These are phyloP conservation scores for peach (Prunus persica) DNA, from an alignment of 306 rosid genomes.

Conservation along the genomic window DNA sequence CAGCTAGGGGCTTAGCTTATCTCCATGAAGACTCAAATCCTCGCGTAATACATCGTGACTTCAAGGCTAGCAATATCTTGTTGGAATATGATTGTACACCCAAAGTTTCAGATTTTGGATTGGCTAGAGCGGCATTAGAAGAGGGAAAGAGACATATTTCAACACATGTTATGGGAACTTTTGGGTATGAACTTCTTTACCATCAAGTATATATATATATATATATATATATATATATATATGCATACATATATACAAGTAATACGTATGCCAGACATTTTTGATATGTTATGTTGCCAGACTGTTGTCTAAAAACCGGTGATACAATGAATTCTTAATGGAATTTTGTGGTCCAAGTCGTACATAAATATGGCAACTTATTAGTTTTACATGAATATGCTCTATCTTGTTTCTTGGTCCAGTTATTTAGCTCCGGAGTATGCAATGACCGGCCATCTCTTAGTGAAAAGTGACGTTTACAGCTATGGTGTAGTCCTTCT, in stretches of 20 bases:
- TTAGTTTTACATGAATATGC: background rate
- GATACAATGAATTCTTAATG: no score
- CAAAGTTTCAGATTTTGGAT: constrained; percentile 95
- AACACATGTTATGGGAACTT: constrained; percentile 98
- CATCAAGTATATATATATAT: background rate
- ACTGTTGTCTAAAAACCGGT: no score
- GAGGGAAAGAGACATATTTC: constrained; percentile 92
- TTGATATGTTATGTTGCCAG: no score
- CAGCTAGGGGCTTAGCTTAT: constrained; percentile 92
- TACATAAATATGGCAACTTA: background rate
- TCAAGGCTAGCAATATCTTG: constrained; percentile 95
- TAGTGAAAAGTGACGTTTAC: constrained; percentile 95
- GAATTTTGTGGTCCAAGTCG: no score
- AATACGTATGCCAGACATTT: no score
- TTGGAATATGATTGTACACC: constrained; percentile 82
- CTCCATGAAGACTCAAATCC: constrained; percentile 96
- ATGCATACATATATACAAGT: no score
- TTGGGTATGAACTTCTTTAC: constrained; percentile 54
- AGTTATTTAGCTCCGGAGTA: constrained; percentile 98
- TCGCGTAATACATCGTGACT: constrained; percentile 90
- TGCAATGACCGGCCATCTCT: constrained; percentile 98
- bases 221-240: background rate
- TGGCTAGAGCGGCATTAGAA: constrained; percentile 88
- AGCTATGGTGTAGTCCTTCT: constrained; percentile 98
- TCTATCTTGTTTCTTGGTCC: constrained; percentile 24